A percentile compares a stretch with the other conserved stretches of the same genome.
phyloP scores from a whole-genome alignment of 78 protist species.

The Polysphondylium violaceum region DNA sequence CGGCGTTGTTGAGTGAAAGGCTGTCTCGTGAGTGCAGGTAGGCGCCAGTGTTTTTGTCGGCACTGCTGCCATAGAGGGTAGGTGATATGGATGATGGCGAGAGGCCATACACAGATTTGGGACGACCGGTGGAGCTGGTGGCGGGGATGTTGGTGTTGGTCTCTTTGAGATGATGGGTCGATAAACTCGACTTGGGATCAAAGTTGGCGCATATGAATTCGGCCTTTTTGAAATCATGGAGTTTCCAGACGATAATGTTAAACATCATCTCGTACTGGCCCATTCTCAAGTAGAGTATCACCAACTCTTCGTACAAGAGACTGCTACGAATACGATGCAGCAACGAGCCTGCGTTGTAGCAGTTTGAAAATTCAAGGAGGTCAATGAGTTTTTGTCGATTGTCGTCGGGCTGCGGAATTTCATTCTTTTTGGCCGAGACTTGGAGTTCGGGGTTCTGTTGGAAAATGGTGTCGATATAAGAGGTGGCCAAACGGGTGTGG shows the following conservation, averaged over 20 bases:
- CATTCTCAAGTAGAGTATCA: conserved; percentile 47
- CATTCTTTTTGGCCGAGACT: background rate
- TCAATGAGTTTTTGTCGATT: conserved; percentile 25
- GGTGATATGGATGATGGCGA: background rate
- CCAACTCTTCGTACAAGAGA: conserved; percentile 57
- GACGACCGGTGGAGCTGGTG: background rate
- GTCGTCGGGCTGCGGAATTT: conserved; percentile 7
- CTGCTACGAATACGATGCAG: background rate
- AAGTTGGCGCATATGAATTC: conserved; percentile 45
- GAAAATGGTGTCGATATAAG: conserved; percentile 39
- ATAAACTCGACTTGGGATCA: conserved; percentile 49
- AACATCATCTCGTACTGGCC: conserved; percentile 71
- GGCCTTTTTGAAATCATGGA: conserved; percentile 52
- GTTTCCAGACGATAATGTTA: conserved; percentile 73
- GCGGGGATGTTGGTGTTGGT: background rate
- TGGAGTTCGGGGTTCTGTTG: background rate
- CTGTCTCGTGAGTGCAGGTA: too few species aligned
- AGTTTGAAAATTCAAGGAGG: conserved; percentile 56
- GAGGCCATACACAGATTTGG: background rate
- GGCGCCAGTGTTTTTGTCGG: too few species aligned
- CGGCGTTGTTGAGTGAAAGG: too few species aligned
- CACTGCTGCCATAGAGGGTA: too few species aligned
- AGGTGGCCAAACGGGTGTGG: conserved; percentile 34
- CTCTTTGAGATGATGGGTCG: background rate
- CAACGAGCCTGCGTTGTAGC: conserved; percentile 38